Conservation (phyloP, 1,284 basidiomycete genomes). For the Trichosporon faecale region DNA sequence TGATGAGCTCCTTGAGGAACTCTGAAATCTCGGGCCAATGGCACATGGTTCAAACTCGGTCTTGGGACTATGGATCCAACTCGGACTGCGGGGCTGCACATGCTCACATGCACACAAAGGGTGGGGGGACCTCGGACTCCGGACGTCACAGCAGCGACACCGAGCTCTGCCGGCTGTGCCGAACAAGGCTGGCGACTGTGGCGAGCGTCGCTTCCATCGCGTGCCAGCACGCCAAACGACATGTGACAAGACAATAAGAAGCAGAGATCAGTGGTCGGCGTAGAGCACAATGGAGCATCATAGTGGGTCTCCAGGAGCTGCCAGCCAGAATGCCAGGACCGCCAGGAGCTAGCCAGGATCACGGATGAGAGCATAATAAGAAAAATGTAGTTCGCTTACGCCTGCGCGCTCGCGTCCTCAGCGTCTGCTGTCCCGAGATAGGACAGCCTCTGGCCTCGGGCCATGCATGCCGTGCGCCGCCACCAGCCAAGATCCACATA, state of each 20-base stretch:
- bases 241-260: background rate
- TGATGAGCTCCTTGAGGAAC: background rate
- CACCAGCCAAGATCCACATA: conserved; percentile 1
- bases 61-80: background rate
- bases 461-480: background rate
- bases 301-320: background rate
- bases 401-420: background rate
- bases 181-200: background rate
- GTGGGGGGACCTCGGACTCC: background rate
- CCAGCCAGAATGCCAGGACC: background rate
- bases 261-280: background rate
- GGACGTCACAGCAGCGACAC: background rate
- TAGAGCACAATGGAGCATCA: background rate
- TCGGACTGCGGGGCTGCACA: background rate
- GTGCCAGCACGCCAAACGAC: background rate
- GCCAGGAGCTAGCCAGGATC: background rate
- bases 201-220: background rate
- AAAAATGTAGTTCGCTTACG: background rate
- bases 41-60: background rate
- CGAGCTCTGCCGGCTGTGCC: background rate
- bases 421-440: background rate
- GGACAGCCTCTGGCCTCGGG: background rate
- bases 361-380: background rate
- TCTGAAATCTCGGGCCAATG: background rate
- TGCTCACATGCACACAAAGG: conserved; percentile 4